These are phyloP conservation scores for Mychonastes homosphaera DNA, from an alignment of 139 green algal species.

Conservation along the genomic window DNA sequence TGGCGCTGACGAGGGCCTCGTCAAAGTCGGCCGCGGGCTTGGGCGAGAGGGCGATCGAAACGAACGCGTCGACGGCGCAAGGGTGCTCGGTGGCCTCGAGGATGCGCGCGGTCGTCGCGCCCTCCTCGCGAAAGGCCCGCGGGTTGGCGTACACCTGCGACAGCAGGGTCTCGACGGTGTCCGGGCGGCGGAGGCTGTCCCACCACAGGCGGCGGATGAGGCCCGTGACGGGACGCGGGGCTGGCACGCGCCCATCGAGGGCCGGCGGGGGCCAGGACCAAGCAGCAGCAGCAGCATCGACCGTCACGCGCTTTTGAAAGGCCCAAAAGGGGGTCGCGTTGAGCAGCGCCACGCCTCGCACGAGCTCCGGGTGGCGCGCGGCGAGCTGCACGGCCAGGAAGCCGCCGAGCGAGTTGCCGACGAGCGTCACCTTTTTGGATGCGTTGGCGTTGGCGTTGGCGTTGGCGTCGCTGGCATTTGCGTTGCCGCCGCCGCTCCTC, in stretches of 20 bases:
- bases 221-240: conserved; percentile 14
- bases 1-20: conserved; percentile 25
- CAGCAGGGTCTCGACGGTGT: conserved; percentile 32
- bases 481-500: background rate
- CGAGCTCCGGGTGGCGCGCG: conserved; percentile 25
- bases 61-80: conserved; percentile 43
- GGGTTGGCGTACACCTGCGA: conserved; percentile 40
- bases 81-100: conserved; percentile 35
- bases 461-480: background rate
- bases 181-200: conserved; percentile 28
- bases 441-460: background rate
- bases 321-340: conserved; percentile 60
- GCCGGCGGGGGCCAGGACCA: background rate
- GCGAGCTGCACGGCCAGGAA: conserved; percentile 33
- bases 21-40: conserved; percentile 33
- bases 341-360: conserved; percentile 46
- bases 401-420: conserved; percentile 26
- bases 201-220: conserved; percentile 33
- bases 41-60: conserved; percentile 38
- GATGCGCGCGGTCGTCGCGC: conserved; percentile 17
- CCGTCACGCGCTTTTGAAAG: conserved; percentile 10
- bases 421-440: background rate
- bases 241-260: background rate
- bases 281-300: conserved; percentile 20
- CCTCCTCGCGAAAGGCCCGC: conserved; percentile 7